These are phyloP conservation scores for Yamadazyma songkhlaensis DNA, from an alignment of 1,139 yeast species.

Conservation along the genomic window DNA sequence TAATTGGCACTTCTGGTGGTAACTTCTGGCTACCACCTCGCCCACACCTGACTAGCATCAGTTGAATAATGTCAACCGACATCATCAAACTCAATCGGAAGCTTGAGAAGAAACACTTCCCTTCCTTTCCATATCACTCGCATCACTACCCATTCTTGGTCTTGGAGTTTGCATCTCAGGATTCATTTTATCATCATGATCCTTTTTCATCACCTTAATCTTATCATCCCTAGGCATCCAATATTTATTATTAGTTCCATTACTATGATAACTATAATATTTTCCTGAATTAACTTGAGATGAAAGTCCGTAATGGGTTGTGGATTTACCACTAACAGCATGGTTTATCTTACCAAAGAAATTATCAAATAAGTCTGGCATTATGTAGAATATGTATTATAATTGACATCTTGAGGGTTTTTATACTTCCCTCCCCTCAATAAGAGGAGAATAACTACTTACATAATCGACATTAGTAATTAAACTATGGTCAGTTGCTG, in stretches of 20 bases:
- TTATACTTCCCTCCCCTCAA: neutral
- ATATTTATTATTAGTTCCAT: constrained; percentile 37
- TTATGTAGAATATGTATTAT: constrained; percentile 8
- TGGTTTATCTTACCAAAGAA: constrained; percentile 32
- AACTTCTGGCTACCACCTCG: no score
- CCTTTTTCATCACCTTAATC: constrained; percentile 1
- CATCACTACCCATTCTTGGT: constrained; percentile 22
- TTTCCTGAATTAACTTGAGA: constrained; percentile 39
- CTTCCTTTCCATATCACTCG: constrained; percentile 15
- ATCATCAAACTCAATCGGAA: constrained; percentile 1
- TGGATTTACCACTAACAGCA: constrained; percentile 34
- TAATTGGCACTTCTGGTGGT: no score
- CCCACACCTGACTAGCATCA: no score
- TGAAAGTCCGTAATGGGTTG: constrained; percentile 26
- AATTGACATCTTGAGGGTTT: neutral
- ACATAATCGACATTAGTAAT: neutral
- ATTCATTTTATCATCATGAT: constrained; percentile 2
- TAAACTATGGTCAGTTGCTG: no score
- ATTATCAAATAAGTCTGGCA: constrained; percentile 47
- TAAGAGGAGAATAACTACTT: neutral
- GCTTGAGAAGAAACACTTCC: constrained; percentile 14
- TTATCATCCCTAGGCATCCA: constrained; percentile 32
- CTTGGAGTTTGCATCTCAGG: constrained; percentile 4
- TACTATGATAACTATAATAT: constrained; percentile 35
- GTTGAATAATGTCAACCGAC: no score